Percentiles rank a stretch among this genome's conserved stretches.
These are phyloP conservation scores for Tolypocladium endophyticum DNA, from an alignment of 2,329 filamentous ascomycete species.

Conservation along the genomic window DNA sequence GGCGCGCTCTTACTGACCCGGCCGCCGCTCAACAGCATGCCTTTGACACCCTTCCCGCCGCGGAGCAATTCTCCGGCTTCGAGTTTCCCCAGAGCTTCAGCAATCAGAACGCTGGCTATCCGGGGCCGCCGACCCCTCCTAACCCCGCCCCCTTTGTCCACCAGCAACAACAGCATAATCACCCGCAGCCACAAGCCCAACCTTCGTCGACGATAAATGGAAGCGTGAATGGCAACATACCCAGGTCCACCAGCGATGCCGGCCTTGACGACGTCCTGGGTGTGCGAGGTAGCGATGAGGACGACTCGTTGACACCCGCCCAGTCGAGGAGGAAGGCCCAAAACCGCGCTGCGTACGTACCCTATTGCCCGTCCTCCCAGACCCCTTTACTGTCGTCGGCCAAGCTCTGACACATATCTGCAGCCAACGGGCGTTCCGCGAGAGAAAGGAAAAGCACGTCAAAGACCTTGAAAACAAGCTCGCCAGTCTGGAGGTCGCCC, in stretches of 20 bases:
- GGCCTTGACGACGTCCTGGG: conserved; percentile 22
- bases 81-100: conserved; percentile 31
- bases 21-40: conserved; percentile 31
- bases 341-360: conserved; percentile 49
- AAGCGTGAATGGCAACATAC: conserved; percentile 9
- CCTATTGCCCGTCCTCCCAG: not conserved
- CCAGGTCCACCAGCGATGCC: conserved; percentile 25
- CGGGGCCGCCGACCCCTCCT: conserved; percentile 42
- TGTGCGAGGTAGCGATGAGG: conserved; percentile 40
- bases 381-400: not conserved
- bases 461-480: conserved; percentile 88
- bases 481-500: conserved; percentile 62
- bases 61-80: conserved; percentile 38
- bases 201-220: conserved; percentile 9
- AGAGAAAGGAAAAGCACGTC: conserved; percentile 90
- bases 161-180: conserved; percentile 14
- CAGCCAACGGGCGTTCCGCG: conserved; percentile 91
- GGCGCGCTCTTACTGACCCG: not conserved
- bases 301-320: conserved; percentile 44
- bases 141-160: conserved; percentile 23
- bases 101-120: conserved; percentile 14
- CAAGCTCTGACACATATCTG: not conserved
- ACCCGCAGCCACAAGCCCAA: conserved; percentile 13
- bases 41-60: conserved; percentile 35
- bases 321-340: conserved; percentile 50